Conservation (phyloP, 1,284 basidiomycete genomes). For the Malassezia pachydermatis region DNA sequence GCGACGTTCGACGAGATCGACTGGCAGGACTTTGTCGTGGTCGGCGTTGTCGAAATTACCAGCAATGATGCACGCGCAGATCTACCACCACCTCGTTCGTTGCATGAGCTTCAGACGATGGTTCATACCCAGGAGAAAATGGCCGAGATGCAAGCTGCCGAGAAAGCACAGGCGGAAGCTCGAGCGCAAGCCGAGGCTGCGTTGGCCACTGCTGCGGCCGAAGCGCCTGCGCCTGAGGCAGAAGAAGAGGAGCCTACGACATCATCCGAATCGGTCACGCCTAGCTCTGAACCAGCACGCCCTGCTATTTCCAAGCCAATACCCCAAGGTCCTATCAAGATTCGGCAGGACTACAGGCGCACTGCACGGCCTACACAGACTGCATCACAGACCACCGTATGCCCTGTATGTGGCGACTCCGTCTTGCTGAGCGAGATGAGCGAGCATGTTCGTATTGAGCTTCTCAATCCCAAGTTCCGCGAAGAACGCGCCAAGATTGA, state of each 20-base stretch:
- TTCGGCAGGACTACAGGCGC: slow-evolving; percentile 89
- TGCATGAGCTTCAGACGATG: slow-evolving; percentile 91
- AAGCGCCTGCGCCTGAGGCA: not conserved
- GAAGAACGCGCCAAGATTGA: slow-evolving; percentile 42
- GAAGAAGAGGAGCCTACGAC: not conserved
- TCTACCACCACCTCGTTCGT: slow-evolving; percentile 84
- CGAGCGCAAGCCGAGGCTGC: not conserved
- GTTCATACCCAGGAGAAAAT: slow-evolving; percentile 92
- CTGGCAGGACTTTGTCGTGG: slow-evolving; percentile 98
- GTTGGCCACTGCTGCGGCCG: not conserved
- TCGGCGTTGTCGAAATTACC: slow-evolving; percentile 97
- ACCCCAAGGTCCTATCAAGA: slow-evolving; percentile 49
- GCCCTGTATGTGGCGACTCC: slow-evolving; percentile 84
- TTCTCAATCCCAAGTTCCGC: slow-evolving; percentile 71
- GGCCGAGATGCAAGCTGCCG: slow-evolving; percentile 95
- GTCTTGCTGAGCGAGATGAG: slow-evolving; percentile 87
- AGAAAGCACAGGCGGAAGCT: not conserved
- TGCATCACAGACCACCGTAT: slow-evolving; percentile 56
- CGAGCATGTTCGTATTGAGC: slow-evolving; percentile 96
- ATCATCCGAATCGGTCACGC: not conserved
- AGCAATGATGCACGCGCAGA: slow-evolving; percentile 69
- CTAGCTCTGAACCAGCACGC: not conserved
- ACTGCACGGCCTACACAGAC: slow-evolving; percentile 23
- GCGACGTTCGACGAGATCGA: slow-evolving; percentile 74
- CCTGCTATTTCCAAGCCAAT: not conserved